Evolutionary conservation across 202 grass and related monocot genomes (phyloP).

Genomic region (Sporobolus alterniflorus): DNA sequence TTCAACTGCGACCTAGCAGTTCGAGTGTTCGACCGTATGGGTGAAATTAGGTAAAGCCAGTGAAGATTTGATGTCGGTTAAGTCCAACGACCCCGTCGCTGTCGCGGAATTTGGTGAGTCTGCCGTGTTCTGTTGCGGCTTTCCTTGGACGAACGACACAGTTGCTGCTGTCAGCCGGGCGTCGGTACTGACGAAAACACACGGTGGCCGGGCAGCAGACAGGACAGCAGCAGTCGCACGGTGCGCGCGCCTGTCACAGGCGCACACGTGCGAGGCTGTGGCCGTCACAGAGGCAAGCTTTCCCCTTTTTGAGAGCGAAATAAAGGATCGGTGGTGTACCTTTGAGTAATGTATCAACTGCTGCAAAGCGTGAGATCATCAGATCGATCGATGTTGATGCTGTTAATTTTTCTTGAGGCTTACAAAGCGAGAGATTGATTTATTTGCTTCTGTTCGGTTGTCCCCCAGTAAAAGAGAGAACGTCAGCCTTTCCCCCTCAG

Average conservation of each 20-base stretch:
- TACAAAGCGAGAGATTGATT: not conserved
- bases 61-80: slow-evolving; percentile 2
- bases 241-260: not conserved
- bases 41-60: slow-evolving; percentile 32
- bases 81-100: slow-evolving; percentile 37
- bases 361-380: not conserved
- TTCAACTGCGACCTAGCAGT: slow-evolving; percentile 30
- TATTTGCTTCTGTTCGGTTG: not conserved
- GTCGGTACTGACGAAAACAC: no score
- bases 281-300: no score
- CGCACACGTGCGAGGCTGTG: no score
- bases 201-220: no score
- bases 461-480: not conserved
- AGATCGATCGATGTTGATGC: not conserved
- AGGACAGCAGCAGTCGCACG: no score
- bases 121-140: not conserved
- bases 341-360: not conserved
- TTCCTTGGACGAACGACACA: not conserved
- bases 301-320: not conserved
- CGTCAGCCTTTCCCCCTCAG: not conserved
- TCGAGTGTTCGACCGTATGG: slow-evolving; percentile 5
- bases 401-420: not conserved
- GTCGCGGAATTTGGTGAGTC: slow-evolving; percentile 21
- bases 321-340: not conserved
- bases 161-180: slow-evolving; percentile 7